These are phyloP conservation scores for Hypoxylon sp. DNA, from an alignment of 2,329 filamentous ascomycete species.

Conservation along the genomic window DNA sequence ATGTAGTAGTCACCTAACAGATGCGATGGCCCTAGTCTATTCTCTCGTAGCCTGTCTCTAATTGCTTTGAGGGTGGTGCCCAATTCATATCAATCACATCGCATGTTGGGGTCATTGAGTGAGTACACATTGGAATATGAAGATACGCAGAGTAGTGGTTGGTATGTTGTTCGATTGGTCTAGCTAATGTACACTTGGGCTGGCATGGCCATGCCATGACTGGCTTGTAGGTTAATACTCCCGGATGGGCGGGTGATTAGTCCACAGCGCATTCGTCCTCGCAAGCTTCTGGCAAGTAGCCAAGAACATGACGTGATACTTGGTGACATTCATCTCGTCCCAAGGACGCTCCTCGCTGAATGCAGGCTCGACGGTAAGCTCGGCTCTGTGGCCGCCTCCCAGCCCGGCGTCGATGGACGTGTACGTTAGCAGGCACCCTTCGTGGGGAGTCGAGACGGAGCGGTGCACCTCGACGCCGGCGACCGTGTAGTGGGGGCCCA, in stretches of 20 bases:
- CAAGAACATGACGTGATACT: conserved; percentile 32
- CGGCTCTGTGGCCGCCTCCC: conserved; percentile 59
- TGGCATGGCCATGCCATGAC: no score
- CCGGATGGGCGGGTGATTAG: neutral
- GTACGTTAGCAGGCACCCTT: conserved; percentile 58
- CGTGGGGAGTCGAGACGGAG: conserved; percentile 52
- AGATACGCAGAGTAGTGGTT: no score
- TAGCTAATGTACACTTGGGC: no score
- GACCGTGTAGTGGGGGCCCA: conserved; percentile 52
- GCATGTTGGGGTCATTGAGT: no score
- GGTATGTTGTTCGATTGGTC: no score
- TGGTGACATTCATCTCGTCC: neutral
- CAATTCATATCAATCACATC: no score
- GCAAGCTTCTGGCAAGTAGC: conserved; percentile 32
- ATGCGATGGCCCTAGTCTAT: no score
- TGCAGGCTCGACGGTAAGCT: conserved; percentile 55
- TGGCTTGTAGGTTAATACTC: neutral
- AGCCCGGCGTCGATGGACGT: conserved; percentile 60
- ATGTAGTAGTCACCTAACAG: no score
- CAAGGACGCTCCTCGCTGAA: neutral
- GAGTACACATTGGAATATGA: no score
- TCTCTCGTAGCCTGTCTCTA: no score
- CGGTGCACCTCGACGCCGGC: conserved; percentile 62
- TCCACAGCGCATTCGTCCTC: conserved; percentile 24
- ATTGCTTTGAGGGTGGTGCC: no score